These are phyloP conservation scores for Strobilomyces confusus DNA, from an alignment of 768 basidiomycete species.

Conservation along the genomic window DNA sequence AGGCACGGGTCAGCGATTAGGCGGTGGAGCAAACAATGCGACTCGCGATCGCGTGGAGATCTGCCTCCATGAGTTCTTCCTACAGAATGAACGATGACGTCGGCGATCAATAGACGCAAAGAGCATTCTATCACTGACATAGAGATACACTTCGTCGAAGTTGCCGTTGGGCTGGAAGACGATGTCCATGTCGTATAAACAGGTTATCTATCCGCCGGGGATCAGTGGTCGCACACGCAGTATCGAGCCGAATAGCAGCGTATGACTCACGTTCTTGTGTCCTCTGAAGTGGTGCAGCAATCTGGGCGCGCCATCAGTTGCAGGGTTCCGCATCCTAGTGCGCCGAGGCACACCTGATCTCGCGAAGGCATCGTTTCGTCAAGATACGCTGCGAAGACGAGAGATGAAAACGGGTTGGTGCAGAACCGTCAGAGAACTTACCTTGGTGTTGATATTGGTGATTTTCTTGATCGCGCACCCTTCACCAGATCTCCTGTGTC, in stretches of 20 bases:
- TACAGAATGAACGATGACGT: slow-evolving; percentile 32
- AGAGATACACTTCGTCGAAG: slow-evolving; percentile 95
- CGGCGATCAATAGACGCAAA: not conserved
- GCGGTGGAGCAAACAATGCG: not conserved
- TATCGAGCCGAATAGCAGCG: slow-evolving; percentile 9
- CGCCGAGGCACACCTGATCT: slow-evolving; percentile 67
- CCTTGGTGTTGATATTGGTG: slow-evolving; percentile 90
- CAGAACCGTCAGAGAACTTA: slow-evolving; percentile 23
- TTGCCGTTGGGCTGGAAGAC: slow-evolving; percentile 88
- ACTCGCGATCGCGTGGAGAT: slow-evolving; percentile 94
- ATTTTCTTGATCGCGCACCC: slow-evolving; percentile 97
- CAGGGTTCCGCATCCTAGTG: not conserved
- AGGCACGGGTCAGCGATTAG: slow-evolving; percentile 2
- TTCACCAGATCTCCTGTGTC: slow-evolving; percentile 78
- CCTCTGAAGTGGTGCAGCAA: slow-evolving; percentile 96
- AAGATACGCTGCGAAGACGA: slow-evolving; percentile 66
- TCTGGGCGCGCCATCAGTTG: slow-evolving; percentile 38
- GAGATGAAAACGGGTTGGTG: slow-evolving; percentile 10
- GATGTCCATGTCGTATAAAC: slow-evolving; percentile 97
- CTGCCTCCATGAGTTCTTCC: slow-evolving; percentile 99
- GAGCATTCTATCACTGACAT: slow-evolving; percentile 45
- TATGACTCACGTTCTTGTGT: slow-evolving; percentile 84
- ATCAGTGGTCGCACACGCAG: slow-evolving; percentile 3
- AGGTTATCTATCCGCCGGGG: slow-evolving; percentile 68
- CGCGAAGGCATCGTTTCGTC: slow-evolving; percentile 93